Evolutionary conservation across 306 rosid species (phyloP).

Genomic region (Cucumis sativus): DNA sequence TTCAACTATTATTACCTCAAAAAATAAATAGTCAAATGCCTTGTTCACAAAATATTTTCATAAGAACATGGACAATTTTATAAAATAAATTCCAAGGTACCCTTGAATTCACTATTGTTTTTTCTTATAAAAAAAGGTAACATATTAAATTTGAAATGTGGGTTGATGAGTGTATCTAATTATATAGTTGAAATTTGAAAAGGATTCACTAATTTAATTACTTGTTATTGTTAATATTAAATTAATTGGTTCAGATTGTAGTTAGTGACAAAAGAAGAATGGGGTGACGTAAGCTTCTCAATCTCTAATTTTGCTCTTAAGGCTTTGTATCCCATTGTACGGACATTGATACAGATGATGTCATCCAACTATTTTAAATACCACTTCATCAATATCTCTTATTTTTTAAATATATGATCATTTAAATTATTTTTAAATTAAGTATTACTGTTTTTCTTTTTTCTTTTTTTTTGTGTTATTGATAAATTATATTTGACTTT

Average conservation of each 20-base stretch:
- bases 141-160: too few species aligned
- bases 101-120: too few species aligned
- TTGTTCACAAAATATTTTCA: too few species aligned
- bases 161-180: not conserved
- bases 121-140: too few species aligned
- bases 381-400: not conserved
- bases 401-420: not conserved
- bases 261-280: not conserved
- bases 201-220: not conserved
- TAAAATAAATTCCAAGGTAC: too few species aligned
- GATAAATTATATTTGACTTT: not conserved
- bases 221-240: too few species aligned
- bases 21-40: too few species aligned
- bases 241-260: not conserved
- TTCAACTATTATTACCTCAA: too few species aligned
- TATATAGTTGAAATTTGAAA: not conserved
- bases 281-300: not conserved
- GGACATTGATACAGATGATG: not conserved
- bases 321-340: not conserved
- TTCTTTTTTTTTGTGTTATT: not conserved
- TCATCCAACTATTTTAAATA: not conserved
- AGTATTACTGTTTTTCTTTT: not conserved
- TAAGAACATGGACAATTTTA: too few species aligned
- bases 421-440: not conserved
- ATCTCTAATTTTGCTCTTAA: not conserved